Evolutionary conservation across 1,139 yeast genomes (phyloP).

Genomic region (Hemisphaericaspora xylanilytica): DNA sequence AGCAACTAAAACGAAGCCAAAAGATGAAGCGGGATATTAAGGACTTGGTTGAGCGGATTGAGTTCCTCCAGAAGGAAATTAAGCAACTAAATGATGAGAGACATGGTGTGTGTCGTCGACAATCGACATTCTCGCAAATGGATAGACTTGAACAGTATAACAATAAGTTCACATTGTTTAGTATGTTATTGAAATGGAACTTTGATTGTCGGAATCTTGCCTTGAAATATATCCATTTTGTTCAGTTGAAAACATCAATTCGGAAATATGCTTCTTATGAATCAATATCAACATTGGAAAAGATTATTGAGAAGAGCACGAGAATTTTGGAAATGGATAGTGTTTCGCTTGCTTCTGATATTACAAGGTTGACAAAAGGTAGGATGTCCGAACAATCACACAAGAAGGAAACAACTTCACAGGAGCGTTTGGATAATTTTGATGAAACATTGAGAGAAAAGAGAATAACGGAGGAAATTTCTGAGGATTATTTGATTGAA

Average conservation of each 20-base stretch:
- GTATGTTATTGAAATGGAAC: conserved; percentile 48
- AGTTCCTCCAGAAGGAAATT: conserved; percentile 25
- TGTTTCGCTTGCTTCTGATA: conserved; percentile 6
- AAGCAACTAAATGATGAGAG: conserved; percentile 10
- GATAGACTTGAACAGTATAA: conserved; percentile 29
- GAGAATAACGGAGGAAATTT: conserved; percentile 41
- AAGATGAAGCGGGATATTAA: conserved; percentile 12
- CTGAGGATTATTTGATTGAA: conserved; percentile 66
- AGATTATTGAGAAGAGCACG: conserved; percentile 24
- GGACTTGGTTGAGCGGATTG: conserved; percentile 21
- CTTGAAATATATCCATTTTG: conserved; percentile 40
- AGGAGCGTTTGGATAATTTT: conserved; percentile 38
- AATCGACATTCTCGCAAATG: conserved; percentile 11
- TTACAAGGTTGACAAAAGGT: conserved; percentile 4
- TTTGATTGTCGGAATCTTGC: conserved; percentile 34
- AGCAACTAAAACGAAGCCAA: conserved; percentile 18
- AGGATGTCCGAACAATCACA: conserved; percentile 1
- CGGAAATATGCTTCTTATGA: conserved; percentile 37
- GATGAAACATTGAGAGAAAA: conserved; percentile 51
- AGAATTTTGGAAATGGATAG: conserved; percentile 10
- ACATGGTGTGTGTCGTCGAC: conserved; percentile 4
- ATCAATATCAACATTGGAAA: conserved; percentile 37
- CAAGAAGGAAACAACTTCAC: conserved; percentile 16
- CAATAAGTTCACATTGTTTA: conserved; percentile 39
- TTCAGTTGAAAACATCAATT: conserved; percentile 29